Percentiles rank a stretch among this genome's conserved stretches.
Evolutionary conservation across 1,284 basidiomycete genomes (phyloP).

Genomic region (Leccinum griseonigrum): DNA sequence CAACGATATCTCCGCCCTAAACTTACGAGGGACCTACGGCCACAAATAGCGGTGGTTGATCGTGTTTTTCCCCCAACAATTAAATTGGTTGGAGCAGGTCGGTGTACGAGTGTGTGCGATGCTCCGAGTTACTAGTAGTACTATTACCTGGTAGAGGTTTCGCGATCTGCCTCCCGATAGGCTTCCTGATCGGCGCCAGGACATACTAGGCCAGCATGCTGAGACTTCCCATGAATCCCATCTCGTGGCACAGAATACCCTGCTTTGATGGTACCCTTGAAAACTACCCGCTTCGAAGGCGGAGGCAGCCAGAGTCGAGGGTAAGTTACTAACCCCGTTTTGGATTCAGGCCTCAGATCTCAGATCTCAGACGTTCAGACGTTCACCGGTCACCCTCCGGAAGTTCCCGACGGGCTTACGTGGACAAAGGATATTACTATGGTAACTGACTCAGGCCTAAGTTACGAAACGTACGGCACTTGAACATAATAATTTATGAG

Average conservation of each 20-base stretch:
- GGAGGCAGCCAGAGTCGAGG: too few species aligned
- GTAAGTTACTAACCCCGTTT: too few species aligned
- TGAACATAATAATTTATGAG: too few species aligned
- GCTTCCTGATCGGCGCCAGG: constrained; percentile 22
- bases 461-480: too few species aligned
- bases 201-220: constrained; percentile 1
- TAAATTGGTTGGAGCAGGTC: constrained; percentile 6
- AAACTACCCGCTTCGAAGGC: not conserved
- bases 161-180: constrained; percentile 17
- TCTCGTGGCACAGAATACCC: constrained; percentile 18
- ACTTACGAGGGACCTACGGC: constrained; percentile 9
- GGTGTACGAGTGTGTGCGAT: not conserved
- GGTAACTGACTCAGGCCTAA: too few species aligned
- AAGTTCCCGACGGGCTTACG: too few species aligned
- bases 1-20: constrained; percentile 22
- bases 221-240: not conserved
- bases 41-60: constrained; percentile 4
- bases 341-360: too few species aligned
- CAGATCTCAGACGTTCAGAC: too few species aligned
- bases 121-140: not conserved
- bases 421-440: too few species aligned
- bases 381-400: too few species aligned
- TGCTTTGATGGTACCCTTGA: constrained; percentile 11
- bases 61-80: not conserved
- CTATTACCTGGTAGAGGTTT: constrained; percentile 12